Evolutionary conservation across 2,329 filamentous ascomycete genomes (phyloP), one percentile per base, ranked within the genome.

Genomic region (Pseudocercospora fuligena): DNA sequence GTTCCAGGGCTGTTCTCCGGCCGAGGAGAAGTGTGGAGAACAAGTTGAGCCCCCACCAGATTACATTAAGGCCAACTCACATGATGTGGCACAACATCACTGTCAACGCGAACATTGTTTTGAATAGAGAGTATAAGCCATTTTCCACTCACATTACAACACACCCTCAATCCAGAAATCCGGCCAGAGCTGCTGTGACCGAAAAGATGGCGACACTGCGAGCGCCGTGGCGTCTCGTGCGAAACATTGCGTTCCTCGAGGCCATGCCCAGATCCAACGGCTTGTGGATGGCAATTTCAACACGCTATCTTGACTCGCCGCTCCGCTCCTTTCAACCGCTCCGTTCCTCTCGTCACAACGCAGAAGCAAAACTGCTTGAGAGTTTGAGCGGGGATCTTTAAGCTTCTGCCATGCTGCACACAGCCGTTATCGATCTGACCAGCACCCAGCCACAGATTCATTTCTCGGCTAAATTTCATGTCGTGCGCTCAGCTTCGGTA

Each of bases 341-440:
- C 43, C 43, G 21, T 47, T 23, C 47, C 23, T 25, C 46, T 49
- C 46, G 23, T 49, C 46, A 49, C 33, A 49, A 54, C 25, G 51
- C 21, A n/a, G 51, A 54, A 54, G 51, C 12, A n/a, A 27, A n/a
- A 54, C 23, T 25, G 46, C 46, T 21, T 2, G 46, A 49, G 46
- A 49, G 46, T 49, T 49, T 49, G 46, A 49, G 11, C 8, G 46
- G 46, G 19, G 23, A 49, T 21, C 23, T 21, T 21, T 49, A 54
- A 54, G 51, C 51, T 54, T 54, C 51, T 54, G 51, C 51, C 51
- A 54, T 5, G 51, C 51, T 54, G 51, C 51, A 54, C 51, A 25
- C 51, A 49, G 51, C 51, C 51, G 51, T 54, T 54, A 54, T 54
- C 51, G 51, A 54, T 27, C 51, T 54, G 51, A 29, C 21, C 11